Conservation (phyloP, 257 asterid genomes). For the Pogostemon cablin region DNA sequence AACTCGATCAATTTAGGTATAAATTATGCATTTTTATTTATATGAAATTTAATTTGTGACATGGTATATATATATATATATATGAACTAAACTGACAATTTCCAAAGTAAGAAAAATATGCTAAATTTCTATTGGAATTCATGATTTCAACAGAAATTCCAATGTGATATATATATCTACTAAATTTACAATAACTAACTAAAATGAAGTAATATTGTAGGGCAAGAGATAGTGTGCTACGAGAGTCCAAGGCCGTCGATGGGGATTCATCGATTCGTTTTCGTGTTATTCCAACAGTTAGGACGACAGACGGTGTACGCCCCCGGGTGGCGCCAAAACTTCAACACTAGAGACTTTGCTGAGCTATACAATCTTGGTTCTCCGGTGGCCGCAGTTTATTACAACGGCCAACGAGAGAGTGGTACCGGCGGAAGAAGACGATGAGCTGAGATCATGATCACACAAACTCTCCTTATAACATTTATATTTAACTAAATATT, state of each 20-base stretch:
- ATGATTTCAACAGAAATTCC: too few species aligned
- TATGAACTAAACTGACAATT: too few species aligned
- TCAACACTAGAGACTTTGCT: constrained; percentile 56
- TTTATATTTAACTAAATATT: too few species aligned
- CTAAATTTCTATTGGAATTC: too few species aligned
- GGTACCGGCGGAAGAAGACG: constrained; percentile 56
- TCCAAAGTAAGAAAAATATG: too few species aligned
- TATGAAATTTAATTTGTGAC: too few species aligned
- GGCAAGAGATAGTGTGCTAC: constrained; percentile 62
- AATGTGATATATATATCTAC: too few species aligned
- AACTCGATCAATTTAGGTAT: too few species aligned
- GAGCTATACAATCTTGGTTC: constrained; percentile 63
- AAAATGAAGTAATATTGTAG: constrained; percentile 24
- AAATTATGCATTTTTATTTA: too few species aligned
- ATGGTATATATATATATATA: too few species aligned
- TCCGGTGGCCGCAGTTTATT: constrained; percentile 58
- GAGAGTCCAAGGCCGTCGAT: constrained; percentile 65
- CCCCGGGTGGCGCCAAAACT: constrained; percentile 67
- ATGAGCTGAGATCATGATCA: not conserved
- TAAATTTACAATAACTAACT: too few species aligned
- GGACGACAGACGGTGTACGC: constrained; percentile 60
- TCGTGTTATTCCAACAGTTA: constrained; percentile 53
- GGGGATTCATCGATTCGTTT: constrained; percentile 63
- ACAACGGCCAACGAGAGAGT: constrained; percentile 55
- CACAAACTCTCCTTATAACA: too few species aligned